Percentiles rank a stretch among this genome's conserved stretches.
Evolutionary conservation across 306 rosid species (phyloP).

Genomic region (Sicyos baderoa): DNA sequence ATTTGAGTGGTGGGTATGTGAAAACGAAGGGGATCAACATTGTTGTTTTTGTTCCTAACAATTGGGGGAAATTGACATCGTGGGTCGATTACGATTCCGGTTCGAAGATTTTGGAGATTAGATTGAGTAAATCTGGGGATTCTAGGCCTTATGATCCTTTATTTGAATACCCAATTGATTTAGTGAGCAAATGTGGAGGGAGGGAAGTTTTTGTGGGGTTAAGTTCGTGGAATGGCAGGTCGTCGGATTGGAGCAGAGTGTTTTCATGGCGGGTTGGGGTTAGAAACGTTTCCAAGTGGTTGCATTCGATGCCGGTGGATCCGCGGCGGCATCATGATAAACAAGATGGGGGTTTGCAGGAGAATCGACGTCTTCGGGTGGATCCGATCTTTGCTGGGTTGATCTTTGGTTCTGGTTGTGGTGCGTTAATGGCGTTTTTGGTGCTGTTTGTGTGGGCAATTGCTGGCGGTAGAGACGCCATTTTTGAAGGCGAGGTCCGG

Average conservation of each 20-base stretch:
- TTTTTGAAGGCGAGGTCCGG: slow-evolving; percentile 24
- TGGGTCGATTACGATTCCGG: slow-evolving; percentile 62
- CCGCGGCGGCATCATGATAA: slow-evolving; percentile 23
- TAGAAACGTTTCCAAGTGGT: slow-evolving; percentile 24
- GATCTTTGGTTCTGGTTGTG: slow-evolving; percentile 50
- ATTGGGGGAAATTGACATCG: slow-evolving; percentile 37
- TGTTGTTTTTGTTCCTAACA: slow-evolving; percentile 30
- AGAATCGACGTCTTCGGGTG: slow-evolving; percentile 14
- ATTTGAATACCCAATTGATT: slow-evolving; percentile 36
- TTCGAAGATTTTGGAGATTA: slow-evolving; percentile 38
- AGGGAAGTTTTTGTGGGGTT: slow-evolving; percentile 41
- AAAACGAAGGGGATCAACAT: slow-evolving; percentile 33
- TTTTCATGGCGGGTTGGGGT: slow-evolving; percentile 47
- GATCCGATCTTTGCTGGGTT: slow-evolving; percentile 45
- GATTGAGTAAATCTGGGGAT: slow-evolving; percentile 38
- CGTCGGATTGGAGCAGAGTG: slow-evolving; percentile 38
- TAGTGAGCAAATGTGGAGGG: slow-evolving; percentile 37
- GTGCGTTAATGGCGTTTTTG: slow-evolving; percentile 44
- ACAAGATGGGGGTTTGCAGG: slow-evolving; percentile 5
- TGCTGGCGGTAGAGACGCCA: slow-evolving; percentile 25
- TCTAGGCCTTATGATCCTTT: slow-evolving; percentile 37
- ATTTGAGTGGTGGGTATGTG: slow-evolving; percentile 26
- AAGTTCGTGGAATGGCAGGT: slow-evolving; percentile 36
- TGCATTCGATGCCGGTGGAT: slow-evolving; percentile 51
- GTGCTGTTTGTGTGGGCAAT: slow-evolving; percentile 56